Conservation (phyloP, 768 basidiomycete genomes). For the Psilocybe subaeruginosa region DNA sequence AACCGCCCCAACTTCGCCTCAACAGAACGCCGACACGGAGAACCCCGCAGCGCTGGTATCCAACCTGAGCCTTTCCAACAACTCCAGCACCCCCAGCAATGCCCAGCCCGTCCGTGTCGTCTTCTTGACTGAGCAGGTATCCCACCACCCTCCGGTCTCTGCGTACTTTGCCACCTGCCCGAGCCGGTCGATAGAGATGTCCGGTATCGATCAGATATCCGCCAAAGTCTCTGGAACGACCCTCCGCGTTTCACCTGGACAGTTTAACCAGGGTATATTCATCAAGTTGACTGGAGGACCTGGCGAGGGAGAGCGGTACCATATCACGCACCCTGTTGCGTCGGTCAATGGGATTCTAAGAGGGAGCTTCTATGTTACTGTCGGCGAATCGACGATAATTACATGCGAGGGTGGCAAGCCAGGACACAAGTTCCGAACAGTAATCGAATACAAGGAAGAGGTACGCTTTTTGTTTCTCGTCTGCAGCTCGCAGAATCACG, state of each 20-base stretch:
- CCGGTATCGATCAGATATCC: constrained; percentile 90
- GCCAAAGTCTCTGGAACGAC: constrained; percentile 91
- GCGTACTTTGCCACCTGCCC: constrained; percentile 83
- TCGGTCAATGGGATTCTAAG: constrained; percentile 90
- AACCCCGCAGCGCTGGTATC: constrained; percentile 60
- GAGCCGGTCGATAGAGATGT: constrained; percentile 66
- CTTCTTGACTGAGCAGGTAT: constrained; percentile 92
- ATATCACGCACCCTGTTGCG: constrained; percentile 89
- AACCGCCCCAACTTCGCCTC: constrained; percentile 58
- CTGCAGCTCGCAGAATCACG: background rate
- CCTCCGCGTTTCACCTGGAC: constrained; percentile 80
- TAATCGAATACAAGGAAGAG: constrained; percentile 98
- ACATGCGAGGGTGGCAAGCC: constrained; percentile 76
- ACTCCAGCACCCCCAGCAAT: constrained; percentile 27
- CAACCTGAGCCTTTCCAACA: constrained; percentile 50
- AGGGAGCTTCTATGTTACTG: constrained; percentile 90
- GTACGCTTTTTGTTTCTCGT: constrained; percentile 36
- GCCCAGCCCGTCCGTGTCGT: constrained; percentile 62
- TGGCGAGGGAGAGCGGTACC: constrained; percentile 81
- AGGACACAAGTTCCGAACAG: constrained; percentile 67
- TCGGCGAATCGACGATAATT: constrained; percentile 77
- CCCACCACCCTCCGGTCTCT: constrained; percentile 96
- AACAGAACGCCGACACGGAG: constrained; percentile 38
- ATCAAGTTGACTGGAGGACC: constrained; percentile 73
- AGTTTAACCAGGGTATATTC: constrained; percentile 88